A percentile compares a stretch with the other conserved stretches of the same genome.
phyloP scores from a whole-genome alignment of 345 rosid genomes.

The Bretschneidera sinensis region DNA sequence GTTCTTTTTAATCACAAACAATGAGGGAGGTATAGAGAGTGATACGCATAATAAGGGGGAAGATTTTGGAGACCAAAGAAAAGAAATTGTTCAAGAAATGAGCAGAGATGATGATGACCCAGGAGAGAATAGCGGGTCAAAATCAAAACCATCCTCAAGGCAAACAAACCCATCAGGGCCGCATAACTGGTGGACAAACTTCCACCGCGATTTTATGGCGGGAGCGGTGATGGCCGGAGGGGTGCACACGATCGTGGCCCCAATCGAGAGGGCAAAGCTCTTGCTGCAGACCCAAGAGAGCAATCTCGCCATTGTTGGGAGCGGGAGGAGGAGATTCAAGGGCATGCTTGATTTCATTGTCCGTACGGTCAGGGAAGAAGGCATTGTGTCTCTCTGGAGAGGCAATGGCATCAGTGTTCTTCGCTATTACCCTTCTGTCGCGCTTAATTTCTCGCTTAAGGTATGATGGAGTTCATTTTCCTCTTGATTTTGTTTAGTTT shows the following conservation, averaged over 20 bases:
- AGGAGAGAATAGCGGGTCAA: constrained; percentile 18
- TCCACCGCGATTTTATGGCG: constrained; percentile 81
- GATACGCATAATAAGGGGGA: no score
- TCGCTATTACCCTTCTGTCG: constrained; percentile 93
- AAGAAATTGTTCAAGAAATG: constrained; percentile 18
- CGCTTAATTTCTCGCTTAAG: constrained; percentile 96
- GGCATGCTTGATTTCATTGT: constrained; percentile 88
- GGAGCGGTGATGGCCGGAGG: constrained; percentile 94
- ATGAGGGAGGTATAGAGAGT: no score
- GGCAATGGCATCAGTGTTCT: constrained; percentile 95
- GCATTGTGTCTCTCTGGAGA: constrained; percentile 83
- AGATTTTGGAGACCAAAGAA: background rate
- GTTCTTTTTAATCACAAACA: no score
- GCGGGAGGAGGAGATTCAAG: constrained; percentile 63
- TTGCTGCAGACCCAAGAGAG: constrained; percentile 94
- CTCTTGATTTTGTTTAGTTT: no score
- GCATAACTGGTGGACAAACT: constrained; percentile 39
- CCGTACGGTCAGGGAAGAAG: constrained; percentile 85
- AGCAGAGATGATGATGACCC: constrained; percentile 43
- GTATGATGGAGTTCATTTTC: constrained; percentile 15
- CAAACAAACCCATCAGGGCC: constrained; percentile 16
- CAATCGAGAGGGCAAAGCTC: constrained; percentile 87
- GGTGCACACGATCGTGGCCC: constrained; percentile 96
- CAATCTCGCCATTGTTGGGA: constrained; percentile 69
- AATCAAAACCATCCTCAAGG: constrained; percentile 6